Percentiles rank a stretch among this genome's conserved stretches.
phyloP scores from a whole-genome alignment of 176 grass and related monocot species.

The Panicum miliaceum region DNA sequence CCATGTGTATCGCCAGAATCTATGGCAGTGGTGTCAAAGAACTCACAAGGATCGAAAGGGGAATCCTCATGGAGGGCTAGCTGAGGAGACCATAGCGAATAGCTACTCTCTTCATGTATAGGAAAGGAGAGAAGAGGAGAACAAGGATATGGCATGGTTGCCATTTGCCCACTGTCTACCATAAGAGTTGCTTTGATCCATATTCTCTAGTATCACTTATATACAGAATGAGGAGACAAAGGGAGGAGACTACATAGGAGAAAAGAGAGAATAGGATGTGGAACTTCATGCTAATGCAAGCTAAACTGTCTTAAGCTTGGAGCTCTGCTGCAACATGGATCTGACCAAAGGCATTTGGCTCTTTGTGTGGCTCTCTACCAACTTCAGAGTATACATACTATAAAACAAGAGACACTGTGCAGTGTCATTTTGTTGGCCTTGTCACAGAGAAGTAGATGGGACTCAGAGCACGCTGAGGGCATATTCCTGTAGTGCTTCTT shows the following conservation, averaged over 20 bases:
- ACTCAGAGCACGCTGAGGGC: constrained; percentile 13
- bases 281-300: constrained; percentile 27
- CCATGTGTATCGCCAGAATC: constrained; percentile 30
- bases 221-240: constrained; percentile 41
- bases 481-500: constrained; percentile 50
- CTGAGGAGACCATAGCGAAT: constrained; percentile 43
- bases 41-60: constrained; percentile 32
- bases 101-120: constrained; percentile 41
- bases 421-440: constrained; percentile 37
- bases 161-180: constrained; percentile 44
- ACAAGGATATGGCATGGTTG: constrained; percentile 49
- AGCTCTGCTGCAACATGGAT: constrained; percentile 31
- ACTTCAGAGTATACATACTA: constrained; percentile 30
- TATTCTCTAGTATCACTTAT: constrained; percentile 33
- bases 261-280: constrained; percentile 6
- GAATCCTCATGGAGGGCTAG: constrained; percentile 20
- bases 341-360: constrained; percentile 25
- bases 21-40: constrained; percentile 12
- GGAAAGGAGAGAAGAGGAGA: constrained; percentile 48
- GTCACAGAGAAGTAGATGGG: constrained; percentile 22
- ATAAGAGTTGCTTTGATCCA: constrained; percentile 17
- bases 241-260: not conserved
- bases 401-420: constrained; percentile 18
- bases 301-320: constrained; percentile 38
- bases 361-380: constrained; percentile 42